Conservation (phyloP, 2,329 filamentous ascomycete species). For the Talaromyces albobiverticillius region DNA sequence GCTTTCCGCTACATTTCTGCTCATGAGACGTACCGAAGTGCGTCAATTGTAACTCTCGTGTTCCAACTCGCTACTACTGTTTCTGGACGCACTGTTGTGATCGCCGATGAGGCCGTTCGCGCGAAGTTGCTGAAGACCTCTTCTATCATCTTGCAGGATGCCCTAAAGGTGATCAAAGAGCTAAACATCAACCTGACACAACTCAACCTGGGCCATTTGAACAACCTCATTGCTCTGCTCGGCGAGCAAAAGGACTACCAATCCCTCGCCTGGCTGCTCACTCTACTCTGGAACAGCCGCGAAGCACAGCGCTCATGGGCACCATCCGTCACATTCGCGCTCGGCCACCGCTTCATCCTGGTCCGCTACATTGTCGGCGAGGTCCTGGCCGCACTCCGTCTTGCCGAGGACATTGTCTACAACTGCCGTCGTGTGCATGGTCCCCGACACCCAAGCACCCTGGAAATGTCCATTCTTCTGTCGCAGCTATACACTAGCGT, state of each 20-base stretch:
- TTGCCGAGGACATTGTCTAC: slow-evolving; percentile 55
- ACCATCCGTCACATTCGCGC: slow-evolving; percentile 43
- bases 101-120: slow-evolving; percentile 32
- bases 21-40: slow-evolving; percentile 28
- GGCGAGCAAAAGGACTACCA: slow-evolving; percentile 46
- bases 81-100: slow-evolving; percentile 34
- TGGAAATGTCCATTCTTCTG: slow-evolving; percentile 49
- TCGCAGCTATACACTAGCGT: slow-evolving; percentile 49
- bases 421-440: slow-evolving; percentile 55
- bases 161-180: slow-evolving; percentile 37
- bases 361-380: slow-evolving; percentile 49
- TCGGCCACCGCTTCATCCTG: slow-evolving; percentile 51
- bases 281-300: slow-evolving; percentile 44
- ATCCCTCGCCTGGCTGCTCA: slow-evolving; percentile 41
- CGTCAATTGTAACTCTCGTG: slow-evolving; percentile 32
- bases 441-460: slow-evolving; percentile 43
- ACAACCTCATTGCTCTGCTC: slow-evolving; percentile 41
- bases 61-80: slow-evolving; percentile 33
- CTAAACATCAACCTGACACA: slow-evolving; percentile 44
- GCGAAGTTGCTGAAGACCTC: slow-evolving; percentile 42
- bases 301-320: slow-evolving; percentile 43
- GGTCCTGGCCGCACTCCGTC: slow-evolving; percentile 42
- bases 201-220: slow-evolving; percentile 40
- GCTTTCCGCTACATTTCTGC: slow-evolving; percentile 33
- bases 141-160: slow-evolving; percentile 40